Base-by-base conservation (phyloP, 306 rosid species). In the Psophocarpus tetragonolobus region DNA sequence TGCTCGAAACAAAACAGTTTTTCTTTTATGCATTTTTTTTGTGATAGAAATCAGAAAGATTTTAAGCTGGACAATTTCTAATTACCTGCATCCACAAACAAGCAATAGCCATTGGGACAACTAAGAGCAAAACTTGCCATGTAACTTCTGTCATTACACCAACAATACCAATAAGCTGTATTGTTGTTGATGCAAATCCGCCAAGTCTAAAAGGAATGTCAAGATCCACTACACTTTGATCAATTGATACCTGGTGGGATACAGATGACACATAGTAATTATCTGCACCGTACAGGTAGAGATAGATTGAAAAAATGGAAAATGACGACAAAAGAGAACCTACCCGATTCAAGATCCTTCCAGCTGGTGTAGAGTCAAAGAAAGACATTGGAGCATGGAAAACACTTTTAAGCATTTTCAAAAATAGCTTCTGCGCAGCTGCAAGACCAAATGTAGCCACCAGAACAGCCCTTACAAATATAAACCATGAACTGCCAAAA, bases 81-180 rank as follows among this genome's bases (percentile, higher is more conserved):
- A 65, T 70, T 86, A 95, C 99, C 97, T 96, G 99, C 98, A 96
- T 96, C 99, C 99, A 96, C 85, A 96, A 81, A 85, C 99, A 96
- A 89, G 95, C 94, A 71, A 91, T 71, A 36, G 94, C 97, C 99
- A 92, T 91, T 78, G 99, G 99, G 70, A 96, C 56, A 84, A 96
- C 98, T 30, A 96, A 91, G 86, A 96, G 96, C 83, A 93, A 84
- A 84, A 96, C 85, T 90, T 96, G 99, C 98, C 99, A 96, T 36
- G 99, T 96, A 74, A 93, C 99, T 76, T 74, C 81, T 26, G 99
- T 87, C 99, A 96, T 96, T 18, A 96, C 99, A 53, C 93, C 97
- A 78, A 92, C 98, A 73, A 96, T 96, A 83, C 99, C 99, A 56
- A 92, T 88, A 77, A 96, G 94, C 50, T 96, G 99, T 79, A 96